Evolutionary conservation across 1,139 yeast genomes (phyloP), one percentile per base, ranked within the genome.

Genomic region (Waltiozyma sp.): DNA sequence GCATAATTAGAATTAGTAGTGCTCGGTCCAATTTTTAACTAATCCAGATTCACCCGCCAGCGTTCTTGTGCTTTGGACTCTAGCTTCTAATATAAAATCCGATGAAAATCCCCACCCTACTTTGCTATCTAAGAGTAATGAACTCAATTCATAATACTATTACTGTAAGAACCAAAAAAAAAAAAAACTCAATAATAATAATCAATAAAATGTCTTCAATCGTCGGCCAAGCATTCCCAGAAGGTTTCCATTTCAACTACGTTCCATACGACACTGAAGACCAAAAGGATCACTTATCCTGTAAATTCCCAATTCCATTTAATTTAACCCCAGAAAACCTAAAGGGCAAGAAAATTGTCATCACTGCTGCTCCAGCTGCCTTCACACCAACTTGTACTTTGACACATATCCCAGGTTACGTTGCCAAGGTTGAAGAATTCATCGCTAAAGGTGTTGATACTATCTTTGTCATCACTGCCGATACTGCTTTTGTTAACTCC

Each of bases 371-470:
- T 24, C 95, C 95, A 48, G 95, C 94, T 50, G 95, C 96, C 21
- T 87, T 86, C 72, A 84, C 95, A 35, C 95, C 95, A 51, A 79
- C 94, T 7, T 87, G 95, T 66, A 77, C 91, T 34, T 84, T 77
- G 50, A 68, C 72, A 53, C 95, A 88, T 63, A 76, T 87, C 51
- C 96, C 96, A 24, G 85, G 79, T 16, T 85, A 70, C 64, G 65
- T 87, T 48, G 62, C 67, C 43, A 66, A 74, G 43, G 56, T 73
- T 43, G 60, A 60, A 11, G 73, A 78, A 45, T 70, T 82, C 37
- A 72, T 75, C 63, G 65, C 69, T 42, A 81, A 80, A 63, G 86
- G 88, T 21, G 84, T 83, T 38, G 85, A 80, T 59, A 76, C 75
- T 56, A 69, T 88, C 43, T 69, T 86, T 46, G 81, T 87, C 28